Evolutionary conservation across 1,284 basidiomycete genomes (phyloP), one percentile per base, ranked within the genome.

Genomic region (Malassezia dermatis): DNA sequence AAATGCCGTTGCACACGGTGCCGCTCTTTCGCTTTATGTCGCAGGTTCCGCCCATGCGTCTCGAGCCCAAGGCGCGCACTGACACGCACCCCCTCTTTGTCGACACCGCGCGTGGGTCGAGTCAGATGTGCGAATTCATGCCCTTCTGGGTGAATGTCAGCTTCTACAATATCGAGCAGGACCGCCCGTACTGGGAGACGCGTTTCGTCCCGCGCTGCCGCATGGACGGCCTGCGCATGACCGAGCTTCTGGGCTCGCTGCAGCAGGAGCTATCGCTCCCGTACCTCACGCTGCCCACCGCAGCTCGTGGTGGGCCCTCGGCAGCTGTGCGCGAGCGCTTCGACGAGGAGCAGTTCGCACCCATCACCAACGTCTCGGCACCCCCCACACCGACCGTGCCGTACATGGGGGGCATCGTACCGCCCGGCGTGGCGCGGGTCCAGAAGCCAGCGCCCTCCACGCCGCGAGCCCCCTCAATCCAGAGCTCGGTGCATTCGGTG

Each of bases 1-100:
- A 95, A 75, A 86, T 87, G 59, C 94, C 94, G 1, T 78, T 98
- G 26, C 91, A 96, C 70, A 85, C 86, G 61, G 89, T 77, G 17
- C 76, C 76, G 3, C 64, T 77, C 23, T 77, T 77, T 49, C 67
- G 69, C 53, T 73, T 73, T 58, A 59, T 56, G 26, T 65, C 63
- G 19, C 61, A 42, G 56, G 60, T 21, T 46, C 53, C 34, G 63
- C 8, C 30, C 19, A 12, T 19, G 67, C 69, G 1, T 66, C 67
- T 40, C 64, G 32, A 34, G 32, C n/a, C 32, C 32, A 34, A 69
- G 35, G 58, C 70, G 28, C 70, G 67, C 54, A 61, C 65, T 24
- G 71, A 73, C 51, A 51, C 59, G 11, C 54, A 56, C 34, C 58
- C 58, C 23, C 40, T 51, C 11, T 8, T 48, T 17, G 59, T 62